These are phyloP conservation scores for Basidioascus undulatus DNA, from an alignment of 768 basidiomycete species.

Conservation along the genomic window DNA sequence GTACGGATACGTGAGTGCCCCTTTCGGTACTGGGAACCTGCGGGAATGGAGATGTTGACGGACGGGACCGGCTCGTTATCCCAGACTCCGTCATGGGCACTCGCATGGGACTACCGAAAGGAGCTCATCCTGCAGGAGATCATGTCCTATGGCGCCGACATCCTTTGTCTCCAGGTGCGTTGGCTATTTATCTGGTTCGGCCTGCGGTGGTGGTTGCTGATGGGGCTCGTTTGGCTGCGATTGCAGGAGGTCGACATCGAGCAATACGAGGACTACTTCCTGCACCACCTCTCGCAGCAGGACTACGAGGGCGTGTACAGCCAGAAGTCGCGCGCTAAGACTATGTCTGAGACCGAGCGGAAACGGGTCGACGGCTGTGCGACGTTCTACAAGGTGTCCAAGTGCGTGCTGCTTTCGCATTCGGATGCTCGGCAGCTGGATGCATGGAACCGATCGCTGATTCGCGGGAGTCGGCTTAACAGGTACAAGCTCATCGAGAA, in stretches of 20 bases:
- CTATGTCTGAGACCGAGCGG: constrained; percentile 67
- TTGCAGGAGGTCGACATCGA: constrained; percentile 59
- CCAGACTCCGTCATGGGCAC: constrained; percentile 91
- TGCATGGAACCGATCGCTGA: no score
- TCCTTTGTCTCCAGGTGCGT: constrained; percentile 55
- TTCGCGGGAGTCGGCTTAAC: no score
- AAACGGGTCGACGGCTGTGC: constrained; percentile 88
- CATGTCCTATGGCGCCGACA: constrained; percentile 54
- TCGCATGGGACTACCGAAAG: constrained; percentile 85
- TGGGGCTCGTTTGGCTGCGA: neutral
- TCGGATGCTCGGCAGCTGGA: no score
- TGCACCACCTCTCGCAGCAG: constrained; percentile 38
- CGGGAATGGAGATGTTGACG: no score
- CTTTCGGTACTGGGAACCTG: no score
- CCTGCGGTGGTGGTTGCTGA: no score
- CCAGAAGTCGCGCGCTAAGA: constrained; percentile 79
- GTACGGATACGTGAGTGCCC: constrained; percentile 92
- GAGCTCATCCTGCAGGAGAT: constrained; percentile 68
- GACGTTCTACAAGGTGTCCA: constrained; percentile 71
- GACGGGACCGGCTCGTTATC: no score
- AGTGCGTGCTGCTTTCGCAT: constrained; percentile 33
- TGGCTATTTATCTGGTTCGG: neutral
- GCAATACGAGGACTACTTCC: constrained; percentile 78
- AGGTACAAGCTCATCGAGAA: constrained; percentile 86
- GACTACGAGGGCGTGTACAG: constrained; percentile 82